Percentiles rank a stretch among this genome's conserved stretches.
These are phyloP conservation scores for Paracamarosporium sp. DNA, from an alignment of 2,329 filamentous ascomycete species.

Conservation along the genomic window DNA sequence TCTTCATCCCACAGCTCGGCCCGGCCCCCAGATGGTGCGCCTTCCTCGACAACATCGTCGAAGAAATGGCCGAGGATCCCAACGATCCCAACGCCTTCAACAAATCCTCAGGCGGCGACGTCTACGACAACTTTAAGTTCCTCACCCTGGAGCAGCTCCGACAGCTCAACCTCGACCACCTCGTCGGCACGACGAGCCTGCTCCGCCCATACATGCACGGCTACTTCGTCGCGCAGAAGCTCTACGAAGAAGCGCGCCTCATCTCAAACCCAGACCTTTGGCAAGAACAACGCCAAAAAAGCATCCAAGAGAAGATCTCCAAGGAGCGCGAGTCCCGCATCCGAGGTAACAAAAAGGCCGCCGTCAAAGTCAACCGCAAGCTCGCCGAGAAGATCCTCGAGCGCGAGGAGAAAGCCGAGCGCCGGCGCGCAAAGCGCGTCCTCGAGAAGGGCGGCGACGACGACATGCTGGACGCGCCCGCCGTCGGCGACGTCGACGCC, in stretches of 20 bases:
- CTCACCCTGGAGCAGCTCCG: slow-evolving; percentile 86
- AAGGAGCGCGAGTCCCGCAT: slow-evolving; percentile 97
- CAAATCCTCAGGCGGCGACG: slow-evolving; percentile 70
- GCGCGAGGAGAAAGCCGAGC: slow-evolving; percentile 71
- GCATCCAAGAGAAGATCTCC: slow-evolving; percentile 92
- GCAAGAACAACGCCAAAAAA: slow-evolving; percentile 90
- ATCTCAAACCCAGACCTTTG: slow-evolving; percentile 94
- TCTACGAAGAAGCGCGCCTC: slow-evolving; percentile 93
- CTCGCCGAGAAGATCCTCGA: slow-evolving; percentile 69
- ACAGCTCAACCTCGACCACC: slow-evolving; percentile 82
- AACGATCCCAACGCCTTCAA: slow-evolving; percentile 66
- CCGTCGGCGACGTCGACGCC: slow-evolving; percentile 23
- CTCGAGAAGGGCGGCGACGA: slow-evolving; percentile 67
- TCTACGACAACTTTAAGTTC: slow-evolving; percentile 99
- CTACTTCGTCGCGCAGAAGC: slow-evolving; percentile 92
- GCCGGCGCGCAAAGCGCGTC: slow-evolving; percentile 53
- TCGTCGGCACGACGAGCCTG: slow-evolving; percentile 88
- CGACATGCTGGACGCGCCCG: slow-evolving; percentile 43
- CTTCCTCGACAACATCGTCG: slow-evolving; percentile 96
- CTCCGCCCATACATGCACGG: slow-evolving; percentile 98
- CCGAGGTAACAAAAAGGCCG: slow-evolving; percentile 89
- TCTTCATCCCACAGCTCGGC: slow-evolving; percentile 92
- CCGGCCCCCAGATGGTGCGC: slow-evolving; percentile 95
- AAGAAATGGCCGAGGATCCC: slow-evolving; percentile 92
- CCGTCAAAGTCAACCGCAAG: slow-evolving; percentile 86